Evolutionary conservation across 345 rosid genomes (phyloP), one percentile per base, ranked within the genome.

Genomic region (Noccaea bulbosa): DNA sequence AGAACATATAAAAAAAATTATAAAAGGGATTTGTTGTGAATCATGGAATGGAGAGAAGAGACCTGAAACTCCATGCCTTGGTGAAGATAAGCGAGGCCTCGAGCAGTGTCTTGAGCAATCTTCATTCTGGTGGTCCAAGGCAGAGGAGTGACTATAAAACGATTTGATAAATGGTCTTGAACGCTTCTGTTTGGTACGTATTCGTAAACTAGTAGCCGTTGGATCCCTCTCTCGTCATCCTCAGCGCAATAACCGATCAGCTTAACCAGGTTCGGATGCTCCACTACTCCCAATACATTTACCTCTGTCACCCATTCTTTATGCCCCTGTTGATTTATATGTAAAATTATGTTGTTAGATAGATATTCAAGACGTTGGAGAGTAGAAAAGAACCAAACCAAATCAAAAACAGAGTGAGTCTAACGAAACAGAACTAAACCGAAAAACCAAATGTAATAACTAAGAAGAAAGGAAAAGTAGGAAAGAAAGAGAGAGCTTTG

Each of bases 271-370:
- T 94, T 94, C 11, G 86, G 93, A 81, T 94, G 96, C 71, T 94
- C 95, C 22, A 88, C 97, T n/a, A 94, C 83, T 8, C 99, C 99
- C 76, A 91, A 74, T 41, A 94, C 94, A 75, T 91, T 89, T 7
- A 94, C 96, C 66, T 94, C 99, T 5, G 97, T 94, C 69, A 91
- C 92, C 99, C 96, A 94, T 82, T 94, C 97, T 72, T 91, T 91
- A 79, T 94, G 99, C 46, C 99, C 97, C 96, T 94, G 82, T 37
- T 12, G 2, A 2, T 44, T 51, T 11, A 44, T 54, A 22, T 53
- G 27, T 37, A 8, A 8, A 8, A 6, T 45, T 20, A 27, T 24
- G 20, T 30, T 40, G n/a, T 57, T 39, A 20, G n/a, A n/a, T n/a
- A 14, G 14, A 8, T 15, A 32, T 11, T 43, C 11, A 20, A 64